Conservation (phyloP, 345 rosid genomes). For the Euclidium syriacum region DNA sequence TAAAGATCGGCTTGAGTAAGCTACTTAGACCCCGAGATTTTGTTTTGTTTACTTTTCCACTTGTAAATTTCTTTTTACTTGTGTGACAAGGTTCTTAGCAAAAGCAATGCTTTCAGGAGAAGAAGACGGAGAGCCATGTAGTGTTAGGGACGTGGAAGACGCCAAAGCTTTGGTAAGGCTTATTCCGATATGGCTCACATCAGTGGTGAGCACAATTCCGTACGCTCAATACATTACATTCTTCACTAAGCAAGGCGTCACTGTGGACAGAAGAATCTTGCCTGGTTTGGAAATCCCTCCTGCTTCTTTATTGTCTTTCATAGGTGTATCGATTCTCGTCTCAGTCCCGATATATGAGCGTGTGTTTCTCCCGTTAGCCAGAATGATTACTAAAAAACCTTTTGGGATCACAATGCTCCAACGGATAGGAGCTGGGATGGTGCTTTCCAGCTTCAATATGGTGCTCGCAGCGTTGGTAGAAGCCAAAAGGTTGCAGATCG, state of each 20-base stretch:
- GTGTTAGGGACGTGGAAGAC: slow-evolving; percentile 67
- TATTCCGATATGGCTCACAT: slow-evolving; percentile 67
- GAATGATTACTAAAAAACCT: slow-evolving; percentile 27
- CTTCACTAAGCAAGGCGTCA: slow-evolving; percentile 73
- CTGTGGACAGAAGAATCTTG: slow-evolving; percentile 47
- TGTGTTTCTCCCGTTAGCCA: slow-evolving; percentile 37
- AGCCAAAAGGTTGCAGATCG: slow-evolving; percentile 9
- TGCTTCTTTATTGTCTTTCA: slow-evolving; percentile 56
- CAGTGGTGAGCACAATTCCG: slow-evolving; percentile 50
- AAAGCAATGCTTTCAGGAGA: slow-evolving; percentile 38
- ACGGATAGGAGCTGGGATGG: slow-evolving; percentile 29
- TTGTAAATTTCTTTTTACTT: background rate
- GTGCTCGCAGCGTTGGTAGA: slow-evolving; percentile 24
- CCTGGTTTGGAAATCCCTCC: slow-evolving; percentile 51
- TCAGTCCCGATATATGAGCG: slow-evolving; percentile 52
- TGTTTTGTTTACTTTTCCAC: background rate
- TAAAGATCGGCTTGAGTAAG: slow-evolving; percentile 2
- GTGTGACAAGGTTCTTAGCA: slow-evolving; percentile 33
- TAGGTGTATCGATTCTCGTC: slow-evolving; percentile 55
- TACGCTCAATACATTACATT: slow-evolving; percentile 59
- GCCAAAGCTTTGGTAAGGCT: slow-evolving; percentile 57
- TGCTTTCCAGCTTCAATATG: slow-evolving; percentile 20
- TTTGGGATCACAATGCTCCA: slow-evolving; percentile 33
- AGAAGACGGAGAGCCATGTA: slow-evolving; percentile 39
- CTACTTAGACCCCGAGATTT: background rate